Evolutionary conservation across 2,329 filamentous ascomycete genomes (phyloP).

Genomic region (Coniochaeta prunicola): DNA sequence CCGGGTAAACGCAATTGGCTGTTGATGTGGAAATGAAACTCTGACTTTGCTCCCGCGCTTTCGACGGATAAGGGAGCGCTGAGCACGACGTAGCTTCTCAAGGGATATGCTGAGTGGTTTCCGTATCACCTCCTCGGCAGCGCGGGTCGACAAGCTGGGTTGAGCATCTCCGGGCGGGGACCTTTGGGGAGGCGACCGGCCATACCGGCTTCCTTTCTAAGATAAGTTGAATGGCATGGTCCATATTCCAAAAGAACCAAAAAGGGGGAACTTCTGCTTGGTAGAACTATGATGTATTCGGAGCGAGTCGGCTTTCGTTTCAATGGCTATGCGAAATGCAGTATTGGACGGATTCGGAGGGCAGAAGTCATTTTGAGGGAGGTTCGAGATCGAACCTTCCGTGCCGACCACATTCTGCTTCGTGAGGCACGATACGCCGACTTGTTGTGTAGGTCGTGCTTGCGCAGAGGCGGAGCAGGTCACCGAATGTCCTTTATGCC

Average conservation of each 20-base stretch:
- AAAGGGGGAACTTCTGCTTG: background rate
- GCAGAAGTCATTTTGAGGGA: background rate
- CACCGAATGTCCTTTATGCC: conserved; percentile 69
- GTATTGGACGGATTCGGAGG: background rate
- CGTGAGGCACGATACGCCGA: background rate
- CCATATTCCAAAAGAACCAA: conserved; percentile 13
- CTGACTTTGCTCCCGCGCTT: background rate
- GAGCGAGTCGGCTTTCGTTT: background rate
- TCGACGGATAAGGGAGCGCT: background rate
- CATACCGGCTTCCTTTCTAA: conserved; percentile 34
- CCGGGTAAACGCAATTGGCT: background rate
- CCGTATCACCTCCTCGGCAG: background rate
- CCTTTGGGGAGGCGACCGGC: conserved; percentile 18
- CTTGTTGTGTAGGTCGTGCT: background rate
- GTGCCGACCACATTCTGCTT: background rate
- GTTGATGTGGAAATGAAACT: background rate
- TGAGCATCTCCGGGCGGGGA: background rate
- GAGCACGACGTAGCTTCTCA: conserved; percentile 1
- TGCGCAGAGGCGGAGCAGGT: conserved; percentile 3
- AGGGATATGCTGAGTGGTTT: background rate
- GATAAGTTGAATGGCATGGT: conserved; percentile 36
- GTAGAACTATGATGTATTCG: background rate
- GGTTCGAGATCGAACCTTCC: background rate
- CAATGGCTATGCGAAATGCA: background rate
- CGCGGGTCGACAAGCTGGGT: background rate